Evolutionary conservation across 805 yeast genomes (phyloP).

Genomic region (Candida tibetensis): DNA sequence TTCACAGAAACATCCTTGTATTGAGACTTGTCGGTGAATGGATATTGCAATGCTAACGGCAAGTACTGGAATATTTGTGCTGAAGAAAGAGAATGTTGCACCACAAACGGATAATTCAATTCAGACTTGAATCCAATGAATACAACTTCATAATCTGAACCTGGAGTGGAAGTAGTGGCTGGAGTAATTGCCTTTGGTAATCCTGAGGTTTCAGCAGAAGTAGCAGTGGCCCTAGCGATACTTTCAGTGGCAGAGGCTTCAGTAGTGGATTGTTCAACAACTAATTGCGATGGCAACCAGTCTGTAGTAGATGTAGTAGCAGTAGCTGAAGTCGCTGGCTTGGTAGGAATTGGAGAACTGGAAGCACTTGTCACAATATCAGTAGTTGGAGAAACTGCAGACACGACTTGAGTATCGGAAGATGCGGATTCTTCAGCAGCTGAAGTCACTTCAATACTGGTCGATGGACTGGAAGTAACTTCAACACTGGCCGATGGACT

Average conservation of each 20-base stretch:
- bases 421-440: background rate
- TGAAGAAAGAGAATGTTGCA: slow-evolving; percentile 64
- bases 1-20: slow-evolving; percentile 52
- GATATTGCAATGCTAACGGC: slow-evolving; percentile 67
- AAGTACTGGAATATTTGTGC: slow-evolving; percentile 84
- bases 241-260: slow-evolving; percentile 14
- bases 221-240: slow-evolving; percentile 20
- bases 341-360: slow-evolving; percentile 7
- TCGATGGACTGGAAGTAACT: too few species aligned
- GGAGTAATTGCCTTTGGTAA: slow-evolving; percentile 83
- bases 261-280: slow-evolving; percentile 21
- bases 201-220: slow-evolving; percentile 42
- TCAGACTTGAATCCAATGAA: slow-evolving; percentile 76
- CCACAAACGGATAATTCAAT: slow-evolving; percentile 83
- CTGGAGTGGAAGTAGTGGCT: slow-evolving; percentile 45
- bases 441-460: too few species aligned
- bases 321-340: slow-evolving; percentile 10
- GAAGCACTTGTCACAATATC: background rate
- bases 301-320: slow-evolving; percentile 12
- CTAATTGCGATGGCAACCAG: slow-evolving; percentile 38
- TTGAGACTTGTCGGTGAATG: slow-evolving; percentile 44
- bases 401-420: background rate
- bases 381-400: background rate
- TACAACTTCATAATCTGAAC: slow-evolving; percentile 49
- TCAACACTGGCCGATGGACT: too few species aligned